Percentiles rank a stretch among this genome's conserved stretches.
These are phyloP conservation scores for Calonectria leucothoes DNA, from an alignment of 2,329 filamentous ascomycete genomes.

Conservation along the genomic window DNA sequence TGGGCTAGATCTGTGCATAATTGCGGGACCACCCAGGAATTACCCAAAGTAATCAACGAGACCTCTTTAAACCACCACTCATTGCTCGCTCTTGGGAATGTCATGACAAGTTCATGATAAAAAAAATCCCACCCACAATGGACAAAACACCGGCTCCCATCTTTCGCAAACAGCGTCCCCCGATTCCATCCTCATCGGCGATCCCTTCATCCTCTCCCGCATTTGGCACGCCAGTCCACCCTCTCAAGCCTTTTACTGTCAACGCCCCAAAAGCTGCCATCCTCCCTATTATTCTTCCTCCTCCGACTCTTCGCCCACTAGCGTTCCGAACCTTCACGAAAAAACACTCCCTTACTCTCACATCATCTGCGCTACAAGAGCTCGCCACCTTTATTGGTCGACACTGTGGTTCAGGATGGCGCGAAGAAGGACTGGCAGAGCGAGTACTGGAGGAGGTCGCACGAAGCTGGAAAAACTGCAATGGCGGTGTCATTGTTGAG, in stretches of 20 bases:
- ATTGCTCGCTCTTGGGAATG: neutral
- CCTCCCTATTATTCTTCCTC: slow-evolving; percentile 89
- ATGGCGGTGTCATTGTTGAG: slow-evolving; percentile 91
- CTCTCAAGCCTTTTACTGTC: slow-evolving; percentile 73
- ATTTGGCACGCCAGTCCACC: slow-evolving; percentile 88
- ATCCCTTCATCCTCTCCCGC: slow-evolving; percentile 91
- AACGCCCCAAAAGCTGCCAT: slow-evolving; percentile 71
- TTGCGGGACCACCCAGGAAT: slow-evolving; percentile 23
- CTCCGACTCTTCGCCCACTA: slow-evolving; percentile 85
- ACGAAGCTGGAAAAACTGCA: slow-evolving; percentile 89
- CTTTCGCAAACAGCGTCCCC: slow-evolving; percentile 49
- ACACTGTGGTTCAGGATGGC: slow-evolving; percentile 95
- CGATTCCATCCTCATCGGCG: slow-evolving; percentile 61
- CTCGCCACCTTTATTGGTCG: slow-evolving; percentile 91
- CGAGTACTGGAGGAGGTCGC: slow-evolving; percentile 92
- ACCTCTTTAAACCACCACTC: neutral
- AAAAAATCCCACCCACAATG: slow-evolving; percentile 40
- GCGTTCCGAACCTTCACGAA: slow-evolving; percentile 98
- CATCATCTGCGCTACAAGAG: slow-evolving; percentile 85
- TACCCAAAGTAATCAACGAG: slow-evolving; percentile 8
- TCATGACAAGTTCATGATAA: slow-evolving; percentile 31
- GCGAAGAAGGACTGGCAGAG: slow-evolving; percentile 93
- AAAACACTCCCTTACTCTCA: slow-evolving; percentile 94
- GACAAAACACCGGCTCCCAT: slow-evolving; percentile 53
- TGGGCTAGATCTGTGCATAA: neutral